These are phyloP conservation scores for Arxiozyma slooffiae DNA, from an alignment of 1,139 yeast genomes.

Conservation along the genomic window DNA sequence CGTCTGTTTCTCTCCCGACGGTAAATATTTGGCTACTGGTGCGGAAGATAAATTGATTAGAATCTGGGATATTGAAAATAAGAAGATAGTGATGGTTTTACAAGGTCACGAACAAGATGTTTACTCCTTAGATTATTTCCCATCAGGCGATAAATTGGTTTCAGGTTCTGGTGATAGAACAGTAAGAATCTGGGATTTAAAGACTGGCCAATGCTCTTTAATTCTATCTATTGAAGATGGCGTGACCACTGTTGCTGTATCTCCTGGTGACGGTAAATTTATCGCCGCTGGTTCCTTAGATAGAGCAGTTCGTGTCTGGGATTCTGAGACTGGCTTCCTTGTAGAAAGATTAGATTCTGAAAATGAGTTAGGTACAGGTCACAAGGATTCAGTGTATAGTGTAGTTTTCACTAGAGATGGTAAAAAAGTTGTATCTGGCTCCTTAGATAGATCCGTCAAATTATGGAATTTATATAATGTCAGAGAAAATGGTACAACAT, in stretches of 20 bases:
- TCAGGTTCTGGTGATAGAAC: conserved; percentile 97
- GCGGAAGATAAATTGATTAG: conserved; percentile 95
- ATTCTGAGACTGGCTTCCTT: conserved; percentile 81
- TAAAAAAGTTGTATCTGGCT: conserved; percentile 86
- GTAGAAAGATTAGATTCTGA: conserved; percentile 92
- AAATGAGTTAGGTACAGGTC: conserved; percentile 80
- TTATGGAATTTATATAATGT: conserved; percentile 73
- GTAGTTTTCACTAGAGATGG: conserved; percentile 92
- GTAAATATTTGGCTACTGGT: conserved; percentile 90
- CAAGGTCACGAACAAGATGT: conserved; percentile 97
- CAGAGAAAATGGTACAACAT: conserved; percentile 25
- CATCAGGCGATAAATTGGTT: conserved; percentile 87
- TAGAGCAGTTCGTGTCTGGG: conserved; percentile 96
- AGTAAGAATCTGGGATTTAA: conserved; percentile 93
- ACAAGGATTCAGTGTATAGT: conserved; percentile 90
- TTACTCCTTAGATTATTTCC: conserved; percentile 90
- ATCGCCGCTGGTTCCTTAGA: conserved; percentile 97
- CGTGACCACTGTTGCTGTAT: conserved; percentile 93
- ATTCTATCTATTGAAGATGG: conserved; percentile 93
- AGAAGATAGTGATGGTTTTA: conserved; percentile 77
- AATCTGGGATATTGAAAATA: conserved; percentile 88
- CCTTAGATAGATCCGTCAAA: conserved; percentile 91
- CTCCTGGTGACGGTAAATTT: conserved; percentile 78
- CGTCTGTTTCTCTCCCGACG: conserved; percentile 95
- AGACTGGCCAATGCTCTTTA: conserved; percentile 80